Conservation (phyloP, 106 monocot genomes). For the Dioscorea dumetorum region DNA sequence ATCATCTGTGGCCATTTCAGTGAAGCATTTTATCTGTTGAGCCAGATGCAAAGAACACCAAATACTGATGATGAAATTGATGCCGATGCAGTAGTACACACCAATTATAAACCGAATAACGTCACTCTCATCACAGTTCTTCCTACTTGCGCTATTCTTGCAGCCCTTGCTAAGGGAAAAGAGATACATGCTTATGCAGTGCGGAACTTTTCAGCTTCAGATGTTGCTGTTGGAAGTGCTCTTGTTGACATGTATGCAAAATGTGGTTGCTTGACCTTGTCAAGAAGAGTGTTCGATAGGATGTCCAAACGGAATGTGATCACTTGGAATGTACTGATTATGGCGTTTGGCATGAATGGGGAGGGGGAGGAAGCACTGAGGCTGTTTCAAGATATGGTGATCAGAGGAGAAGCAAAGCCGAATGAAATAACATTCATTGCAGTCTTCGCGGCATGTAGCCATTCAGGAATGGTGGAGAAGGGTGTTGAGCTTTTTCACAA, state of each 20-base stretch:
- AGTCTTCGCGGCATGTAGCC: constrained; percentile 79
- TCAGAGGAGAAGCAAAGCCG: constrained; percentile 38
- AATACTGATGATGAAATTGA: constrained; percentile 2
- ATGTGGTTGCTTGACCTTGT: constrained; percentile 48
- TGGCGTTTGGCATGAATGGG: constrained; percentile 94
- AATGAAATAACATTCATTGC: constrained; percentile 78
- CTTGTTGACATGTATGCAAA: constrained; percentile 89
- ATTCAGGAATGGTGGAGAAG: constrained; percentile 71
- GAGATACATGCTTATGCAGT: constrained; percentile 87
- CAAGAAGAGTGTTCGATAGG: constrained; percentile 49
- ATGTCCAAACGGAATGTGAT: constrained; percentile 61
- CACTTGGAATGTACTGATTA: constrained; percentile 85
- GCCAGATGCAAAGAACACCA: constrained; percentile 47
- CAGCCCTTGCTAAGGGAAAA: constrained; percentile 63
- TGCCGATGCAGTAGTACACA: background rate
- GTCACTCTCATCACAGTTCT: constrained; percentile 83
- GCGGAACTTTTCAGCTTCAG: constrained; percentile 28
- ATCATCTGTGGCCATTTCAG: constrained; percentile 18
- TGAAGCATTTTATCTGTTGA: constrained; percentile 48
- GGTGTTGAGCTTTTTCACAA: constrained; percentile 54
- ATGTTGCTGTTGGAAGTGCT: constrained; percentile 81
- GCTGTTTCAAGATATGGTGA: constrained; percentile 52
- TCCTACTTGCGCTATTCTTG: constrained; percentile 63
- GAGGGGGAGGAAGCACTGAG: constrained; percentile 50
- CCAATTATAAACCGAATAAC: constrained; percentile 38